Conservation (phyloP, 495 filamentous ascomycete genomes). For the Podospora pseudopauciseta region DNA sequence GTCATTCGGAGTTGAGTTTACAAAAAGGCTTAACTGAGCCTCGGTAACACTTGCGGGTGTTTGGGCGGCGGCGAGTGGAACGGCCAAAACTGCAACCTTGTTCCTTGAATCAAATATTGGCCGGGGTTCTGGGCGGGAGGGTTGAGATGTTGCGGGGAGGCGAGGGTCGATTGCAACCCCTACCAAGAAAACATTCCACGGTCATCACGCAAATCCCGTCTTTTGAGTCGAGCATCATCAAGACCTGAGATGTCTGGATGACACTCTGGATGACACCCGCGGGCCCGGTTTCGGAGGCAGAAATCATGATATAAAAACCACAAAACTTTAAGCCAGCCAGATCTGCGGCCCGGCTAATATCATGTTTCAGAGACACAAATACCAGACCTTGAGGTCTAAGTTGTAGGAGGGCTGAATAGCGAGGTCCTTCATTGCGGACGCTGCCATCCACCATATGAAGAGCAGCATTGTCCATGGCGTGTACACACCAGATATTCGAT, state of each 20-base stretch:
- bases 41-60: constrained; percentile 4
- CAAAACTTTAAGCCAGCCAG: neutral
- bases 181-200: neutral
- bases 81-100: constrained; percentile 21
- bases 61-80: constrained; percentile 8
- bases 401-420: neutral
- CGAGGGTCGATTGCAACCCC: neutral
- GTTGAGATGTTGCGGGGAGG: constrained; percentile 3
- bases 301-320: neutral
- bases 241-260: constrained; percentile 5
- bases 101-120: constrained; percentile 21
- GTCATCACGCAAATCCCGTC: neutral
- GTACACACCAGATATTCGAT: neutral
- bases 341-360: constrained; percentile 25
- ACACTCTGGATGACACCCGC: neutral
- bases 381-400: neutral
- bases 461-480: neutral
- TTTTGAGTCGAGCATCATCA: neutral
- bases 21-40: constrained; percentile 1
- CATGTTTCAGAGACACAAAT: constrained; percentile 5
- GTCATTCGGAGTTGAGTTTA: neutral
- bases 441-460: neutral
- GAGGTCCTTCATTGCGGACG: neutral
- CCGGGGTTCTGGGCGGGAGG: neutral
- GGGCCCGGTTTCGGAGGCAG: constrained; percentile 23